Evolutionary conservation across 345 rosid species (phyloP), one percentile per base, ranked within the genome.

Genomic region (Lepidium didymum): DNA sequence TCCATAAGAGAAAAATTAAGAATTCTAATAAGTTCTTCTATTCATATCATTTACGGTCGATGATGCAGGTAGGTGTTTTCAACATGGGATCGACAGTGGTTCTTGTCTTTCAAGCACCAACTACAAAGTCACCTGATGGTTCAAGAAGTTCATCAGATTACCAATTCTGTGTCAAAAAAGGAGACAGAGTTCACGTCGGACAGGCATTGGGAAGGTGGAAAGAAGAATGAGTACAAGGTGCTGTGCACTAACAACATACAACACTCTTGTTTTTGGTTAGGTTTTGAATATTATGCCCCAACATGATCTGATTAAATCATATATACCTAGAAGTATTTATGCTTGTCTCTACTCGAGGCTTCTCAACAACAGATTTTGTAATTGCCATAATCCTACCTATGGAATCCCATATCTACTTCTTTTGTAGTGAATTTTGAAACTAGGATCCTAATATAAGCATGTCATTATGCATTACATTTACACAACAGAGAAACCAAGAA

Each of bases 1-100:
- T 56, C 23, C 35, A 55, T 29, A 70, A 29, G 14, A 10, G 9
- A 49, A 16, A 14, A 7, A 5, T 1, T 25, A 25, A 0, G 15
- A 10, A 50, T 16, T 33, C 9, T 19, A 51, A 4, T 62, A 13
- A 10, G 6, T 18, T 64, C 13, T 33, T 45, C 42, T 25, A 18
- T 59, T 18, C 25, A 25, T 29, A 10, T 33, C 21, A 14, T 19
- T 41, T 53, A 40, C 38, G 59, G 52, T 59, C 51, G 36, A 62
- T 69, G 18, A 33, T 66, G 49, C 81, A 90, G 97, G 75, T 94
- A 15, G 99, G 81, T 56, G 97, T 78, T 41, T 89, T 94, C 80
- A 87, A 91, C 81, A 82, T 89, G 91, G 97, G 99, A 73, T 94
- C 97, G 1, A 91, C 97, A 0, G 97, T 91, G 7, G 99, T 94